phyloP scores from a whole-genome alignment of 345 rosid species.

The Bruguiera sexangula region DNA sequence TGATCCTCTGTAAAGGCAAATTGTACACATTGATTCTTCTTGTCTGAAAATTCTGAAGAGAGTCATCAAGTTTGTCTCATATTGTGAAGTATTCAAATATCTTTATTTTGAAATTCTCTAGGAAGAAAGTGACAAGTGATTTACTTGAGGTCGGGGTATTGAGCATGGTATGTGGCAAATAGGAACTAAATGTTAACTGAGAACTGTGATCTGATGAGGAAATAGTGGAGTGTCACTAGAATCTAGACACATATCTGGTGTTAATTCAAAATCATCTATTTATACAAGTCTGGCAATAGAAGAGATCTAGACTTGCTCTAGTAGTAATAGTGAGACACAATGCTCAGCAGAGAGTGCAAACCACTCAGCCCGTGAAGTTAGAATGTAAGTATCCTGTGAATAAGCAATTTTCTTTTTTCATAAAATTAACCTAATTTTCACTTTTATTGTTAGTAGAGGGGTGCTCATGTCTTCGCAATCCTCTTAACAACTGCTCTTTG shows the following conservation, averaged over 20 bases:
- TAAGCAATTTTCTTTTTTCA: neutral
- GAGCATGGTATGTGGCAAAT: neutral
- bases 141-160: too few species aligned
- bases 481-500: neutral
- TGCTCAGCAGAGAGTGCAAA: neutral
- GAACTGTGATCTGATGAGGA: neutral
- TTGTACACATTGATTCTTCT: neutral
- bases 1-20: neutral
- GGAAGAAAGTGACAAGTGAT: neutral
- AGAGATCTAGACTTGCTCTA: neutral
- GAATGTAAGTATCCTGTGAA: neutral
- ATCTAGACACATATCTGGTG: too few species aligned
- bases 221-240: neutral
- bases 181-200: neutral
- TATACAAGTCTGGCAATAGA: neutral
- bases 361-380: too few species aligned
- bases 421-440: neutral
- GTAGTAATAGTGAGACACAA: neutral
- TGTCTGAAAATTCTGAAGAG: neutral
- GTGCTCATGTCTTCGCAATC: neutral
- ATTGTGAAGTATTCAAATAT: neutral
- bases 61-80: neutral
- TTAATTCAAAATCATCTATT: neutral
- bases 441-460: neutral
- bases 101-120: neutral